Percentiles rank a stretch among this genome's conserved stretches.
Conservation (phyloP, 305 asterid genomes). For the Withania somnifera region DNA sequence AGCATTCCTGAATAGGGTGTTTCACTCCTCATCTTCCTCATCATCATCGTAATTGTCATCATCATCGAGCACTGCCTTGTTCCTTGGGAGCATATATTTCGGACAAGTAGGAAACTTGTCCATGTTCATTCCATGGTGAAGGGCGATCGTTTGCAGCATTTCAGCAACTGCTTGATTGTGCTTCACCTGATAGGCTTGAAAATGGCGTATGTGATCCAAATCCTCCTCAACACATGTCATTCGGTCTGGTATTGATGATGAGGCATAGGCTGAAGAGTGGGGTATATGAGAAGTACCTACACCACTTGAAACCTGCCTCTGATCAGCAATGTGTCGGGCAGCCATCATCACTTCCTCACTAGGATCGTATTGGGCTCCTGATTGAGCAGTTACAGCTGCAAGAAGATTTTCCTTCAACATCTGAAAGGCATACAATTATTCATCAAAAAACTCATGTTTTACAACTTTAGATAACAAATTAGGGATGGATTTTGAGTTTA, state of each 20-base stretch:
- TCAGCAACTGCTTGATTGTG: background rate
- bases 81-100: background rate
- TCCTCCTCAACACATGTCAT: background rate
- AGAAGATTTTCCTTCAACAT: background rate
- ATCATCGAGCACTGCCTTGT: background rate
- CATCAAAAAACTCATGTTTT: background rate
- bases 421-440: background rate
- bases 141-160: background rate
- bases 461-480: background rate
- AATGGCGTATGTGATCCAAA: background rate
- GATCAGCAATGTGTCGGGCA: background rate
- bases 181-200: background rate
- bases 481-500: background rate
- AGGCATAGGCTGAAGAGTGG: background rate
- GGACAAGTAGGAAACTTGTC: background rate
- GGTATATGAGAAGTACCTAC: conserved; percentile 1
- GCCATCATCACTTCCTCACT: background rate
- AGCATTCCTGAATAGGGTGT: background rate
- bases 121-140: conserved; percentile 1
- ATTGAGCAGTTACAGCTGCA: background rate
- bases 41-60: background rate
- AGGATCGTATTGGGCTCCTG: background rate
- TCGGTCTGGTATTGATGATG: background rate
- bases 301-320: background rate
- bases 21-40: background rate